Evolutionary conservation across 805 yeast genomes (phyloP).

Genomic region (Kodamaea nitidulidarum): DNA sequence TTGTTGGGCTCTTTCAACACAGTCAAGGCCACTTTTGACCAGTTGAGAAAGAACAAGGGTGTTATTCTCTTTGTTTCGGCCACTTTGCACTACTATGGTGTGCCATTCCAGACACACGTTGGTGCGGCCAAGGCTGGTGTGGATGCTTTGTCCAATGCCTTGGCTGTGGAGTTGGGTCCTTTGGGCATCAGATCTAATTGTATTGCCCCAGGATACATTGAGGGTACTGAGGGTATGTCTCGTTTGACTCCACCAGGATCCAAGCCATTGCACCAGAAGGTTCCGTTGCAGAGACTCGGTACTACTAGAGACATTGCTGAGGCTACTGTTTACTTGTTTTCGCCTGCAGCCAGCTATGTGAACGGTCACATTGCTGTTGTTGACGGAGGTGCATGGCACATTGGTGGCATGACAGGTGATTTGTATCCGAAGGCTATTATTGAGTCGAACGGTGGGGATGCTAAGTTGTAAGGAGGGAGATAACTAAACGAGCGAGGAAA

Average conservation of each 20-base stretch:
- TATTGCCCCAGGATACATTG: slow-evolving; percentile 91
- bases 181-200: slow-evolving; percentile 78
- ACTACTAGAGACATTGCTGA: slow-evolving; percentile 27
- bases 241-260: slow-evolving; percentile 50
- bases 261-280: slow-evolving; percentile 33
- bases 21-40: slow-evolving; percentile 71
- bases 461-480: slow-evolving; percentile 21
- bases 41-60: slow-evolving; percentile 66
- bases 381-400: slow-evolving; percentile 30
- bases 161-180: slow-evolving; percentile 92
- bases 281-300: slow-evolving; percentile 26
- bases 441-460: slow-evolving; percentile 24
- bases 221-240: slow-evolving; percentile 78
- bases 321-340: slow-evolving; percentile 25
- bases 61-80: slow-evolving; percentile 77
- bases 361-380: slow-evolving; percentile 26
- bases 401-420: slow-evolving; percentile 42
- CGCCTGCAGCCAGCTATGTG: slow-evolving; percentile 24
- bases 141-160: slow-evolving; percentile 77
- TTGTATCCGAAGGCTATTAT: slow-evolving; percentile 32
- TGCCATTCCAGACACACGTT: slow-evolving; percentile 85
- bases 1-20: slow-evolving; percentile 87
- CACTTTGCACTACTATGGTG: slow-evolving; percentile 84
- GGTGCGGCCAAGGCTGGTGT: slow-evolving; percentile 96
- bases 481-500: too few species aligned